Conservation (phyloP, 179 eudicot species). For the Amaranthus tricolor region DNA sequence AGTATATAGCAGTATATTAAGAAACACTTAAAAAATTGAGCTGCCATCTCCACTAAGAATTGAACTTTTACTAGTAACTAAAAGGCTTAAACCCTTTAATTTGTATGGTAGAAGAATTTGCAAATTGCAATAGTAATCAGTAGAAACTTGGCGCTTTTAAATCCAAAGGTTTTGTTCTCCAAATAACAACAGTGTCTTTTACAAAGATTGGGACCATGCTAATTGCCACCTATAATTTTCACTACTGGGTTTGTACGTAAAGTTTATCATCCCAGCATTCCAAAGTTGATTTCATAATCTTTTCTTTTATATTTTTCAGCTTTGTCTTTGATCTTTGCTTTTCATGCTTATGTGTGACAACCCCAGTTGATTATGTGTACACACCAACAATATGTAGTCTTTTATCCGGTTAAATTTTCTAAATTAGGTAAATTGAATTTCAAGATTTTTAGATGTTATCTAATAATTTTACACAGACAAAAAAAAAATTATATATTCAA, state of each 20-base stretch:
- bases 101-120: not conserved
- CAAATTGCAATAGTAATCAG: not conserved
- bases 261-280: constrained; percentile 4
- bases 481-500: too few relatives aligned
- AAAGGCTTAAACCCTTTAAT: not conserved
- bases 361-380: not conserved
- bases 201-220: constrained; percentile 12
- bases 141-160: constrained; percentile 14
- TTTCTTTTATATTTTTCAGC: constrained; percentile 8
- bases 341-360: not conserved
- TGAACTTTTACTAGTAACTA: not conserved
- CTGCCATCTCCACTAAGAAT: not conserved
- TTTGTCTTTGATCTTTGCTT: not conserved
- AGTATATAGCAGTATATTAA: not conserved
- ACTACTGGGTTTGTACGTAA: constrained; percentile 1
- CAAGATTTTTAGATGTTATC: too few relatives aligned
- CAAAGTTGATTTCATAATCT: constrained; percentile 24
- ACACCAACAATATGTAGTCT: not conserved
- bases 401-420: too few relatives aligned
- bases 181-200: constrained; percentile 2
- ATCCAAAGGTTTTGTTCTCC: not conserved
- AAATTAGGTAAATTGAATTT: too few relatives aligned
- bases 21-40: not conserved
- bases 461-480: too few relatives aligned
- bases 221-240: not conserved